phyloP scores from a whole-genome alignment of 495 filamentous ascomycete species.

The Hyaloscypha finlandica region DNA sequence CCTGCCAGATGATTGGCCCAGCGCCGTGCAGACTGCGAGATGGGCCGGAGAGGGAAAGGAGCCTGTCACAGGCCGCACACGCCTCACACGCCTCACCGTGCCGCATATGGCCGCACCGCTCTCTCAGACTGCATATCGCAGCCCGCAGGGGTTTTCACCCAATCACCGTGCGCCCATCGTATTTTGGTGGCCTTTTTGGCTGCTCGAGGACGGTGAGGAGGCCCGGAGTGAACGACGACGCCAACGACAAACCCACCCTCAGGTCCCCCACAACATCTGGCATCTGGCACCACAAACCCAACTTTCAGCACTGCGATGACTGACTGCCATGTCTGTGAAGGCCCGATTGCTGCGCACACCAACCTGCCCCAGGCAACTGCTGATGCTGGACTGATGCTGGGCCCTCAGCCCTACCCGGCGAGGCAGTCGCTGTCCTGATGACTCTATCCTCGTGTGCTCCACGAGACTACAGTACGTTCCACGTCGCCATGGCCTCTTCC shows the following conservation, averaged over 20 bases:
- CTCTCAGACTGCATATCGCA: conserved; percentile 6
- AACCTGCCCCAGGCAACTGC: neutral
- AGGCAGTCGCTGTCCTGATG: neutral
- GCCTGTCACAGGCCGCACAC: conserved; percentile 11
- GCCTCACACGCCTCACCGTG: conserved; percentile 20
- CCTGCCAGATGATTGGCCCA: conserved; percentile 13
- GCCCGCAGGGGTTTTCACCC: conserved; percentile 1
- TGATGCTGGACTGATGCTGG: neutral
- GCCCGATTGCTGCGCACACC: conserved; percentile 6
- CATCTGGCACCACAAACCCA: neutral
- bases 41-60: neutral
- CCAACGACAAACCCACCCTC: no score
- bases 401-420: neutral
- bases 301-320: neutral
- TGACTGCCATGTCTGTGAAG: neutral
- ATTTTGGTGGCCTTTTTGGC: conserved; percentile 13
- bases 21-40: neutral
- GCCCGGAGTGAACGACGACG: conserved; percentile 6
- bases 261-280: neutral
- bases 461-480: neutral
- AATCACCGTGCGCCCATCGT: conserved; percentile 18
- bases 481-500: neutral
- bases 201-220: conserved; percentile 20
- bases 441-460: neutral
- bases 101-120: conserved; percentile 20